A percentile compares a stretch with the other conserved stretches of the same genome.
These are phyloP conservation scores for Fusarium pilosicola DNA, from an alignment of 2,329 filamentous ascomycete species.

Conservation along the genomic window DNA sequence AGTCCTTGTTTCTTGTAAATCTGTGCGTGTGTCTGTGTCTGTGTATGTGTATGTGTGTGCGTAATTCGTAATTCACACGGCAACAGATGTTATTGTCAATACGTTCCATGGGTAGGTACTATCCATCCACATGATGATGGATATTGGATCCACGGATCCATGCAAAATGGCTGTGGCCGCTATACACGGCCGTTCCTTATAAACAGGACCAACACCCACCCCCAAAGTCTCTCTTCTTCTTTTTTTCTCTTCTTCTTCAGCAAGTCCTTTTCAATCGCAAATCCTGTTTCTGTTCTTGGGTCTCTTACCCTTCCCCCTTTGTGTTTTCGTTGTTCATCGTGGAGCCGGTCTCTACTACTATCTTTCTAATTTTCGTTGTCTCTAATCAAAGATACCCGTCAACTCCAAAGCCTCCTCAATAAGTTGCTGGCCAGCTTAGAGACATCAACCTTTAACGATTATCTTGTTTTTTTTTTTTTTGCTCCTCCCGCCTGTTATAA, in stretches of 20 bases:
- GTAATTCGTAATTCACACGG: constrained; percentile 20
- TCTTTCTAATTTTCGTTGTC: constrained; percentile 50
- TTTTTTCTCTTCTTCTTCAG: constrained; percentile 65
- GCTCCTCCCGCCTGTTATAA: constrained; percentile 44
- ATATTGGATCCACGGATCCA: neutral
- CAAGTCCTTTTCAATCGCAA: constrained; percentile 69
- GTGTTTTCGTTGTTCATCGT: constrained; percentile 52
- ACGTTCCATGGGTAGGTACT: neutral
- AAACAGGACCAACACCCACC: constrained; percentile 50
- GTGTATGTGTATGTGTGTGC: neutral
- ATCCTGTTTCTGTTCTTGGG: constrained; percentile 60
- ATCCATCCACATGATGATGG: neutral
- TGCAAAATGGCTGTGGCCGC: constrained; percentile 15
- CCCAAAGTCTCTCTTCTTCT: constrained; percentile 39
- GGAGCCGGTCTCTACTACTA: constrained; percentile 66
- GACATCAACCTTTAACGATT: constrained; percentile 41
- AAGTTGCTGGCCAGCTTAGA: constrained; percentile 57
- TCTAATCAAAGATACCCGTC: constrained; percentile 40
- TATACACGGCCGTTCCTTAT: constrained; percentile 40
- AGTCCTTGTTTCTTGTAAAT: constrained; percentile 15
- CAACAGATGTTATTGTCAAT: constrained; percentile 11
- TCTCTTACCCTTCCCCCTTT: constrained; percentile 51
- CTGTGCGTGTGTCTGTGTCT: neutral
- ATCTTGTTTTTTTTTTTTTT: constrained; percentile 19
- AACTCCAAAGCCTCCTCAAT: constrained; percentile 29